Conservation (phyloP, 2,329 filamentous ascomycete species). For the Xylariaceae sp. region DNA sequence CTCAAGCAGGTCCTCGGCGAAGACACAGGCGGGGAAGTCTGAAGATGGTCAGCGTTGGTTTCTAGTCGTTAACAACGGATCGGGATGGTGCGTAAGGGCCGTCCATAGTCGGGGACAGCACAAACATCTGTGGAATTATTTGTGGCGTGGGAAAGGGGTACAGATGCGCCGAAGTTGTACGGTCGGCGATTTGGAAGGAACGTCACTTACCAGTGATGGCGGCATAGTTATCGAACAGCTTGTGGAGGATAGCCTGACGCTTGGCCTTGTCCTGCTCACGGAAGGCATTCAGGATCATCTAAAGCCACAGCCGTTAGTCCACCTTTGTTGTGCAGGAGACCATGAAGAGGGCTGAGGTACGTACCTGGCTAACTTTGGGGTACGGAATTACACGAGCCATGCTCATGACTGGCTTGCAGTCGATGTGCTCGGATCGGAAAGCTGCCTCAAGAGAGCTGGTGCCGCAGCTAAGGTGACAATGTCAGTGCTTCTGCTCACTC, state of each 20-base stretch:
- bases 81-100: too few relatives aligned
- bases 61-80: too few relatives aligned
- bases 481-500: too few relatives aligned
- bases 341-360: background rate
- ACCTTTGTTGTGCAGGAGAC: background rate
- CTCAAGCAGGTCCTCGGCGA: conserved; percentile 36
- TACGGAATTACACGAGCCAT: conserved; percentile 23
- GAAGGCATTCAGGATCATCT: conserved; percentile 21
- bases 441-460: conserved; percentile 35
- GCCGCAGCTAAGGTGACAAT: conserved; percentile 21
- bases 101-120: too few relatives aligned
- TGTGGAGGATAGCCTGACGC: conserved; percentile 28
- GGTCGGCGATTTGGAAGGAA: background rate
- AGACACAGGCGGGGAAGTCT: conserved; percentile 31
- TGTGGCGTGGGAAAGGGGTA: too few relatives aligned
- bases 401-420: conserved; percentile 31
- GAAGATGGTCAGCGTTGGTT: background rate
- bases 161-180: too few relatives aligned
- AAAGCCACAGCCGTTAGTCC: background rate
- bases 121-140: too few relatives aligned
- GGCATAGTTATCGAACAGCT: conserved; percentile 30
- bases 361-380: conserved; percentile 20
- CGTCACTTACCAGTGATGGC: conserved; percentile 9
- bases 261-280: conserved; percentile 23
- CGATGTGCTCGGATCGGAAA: conserved; percentile 28